These are phyloP conservation scores for Ogataea hybrid DNA, from an alignment of 1,139 yeast genomes.

Conservation along the genomic window DNA sequence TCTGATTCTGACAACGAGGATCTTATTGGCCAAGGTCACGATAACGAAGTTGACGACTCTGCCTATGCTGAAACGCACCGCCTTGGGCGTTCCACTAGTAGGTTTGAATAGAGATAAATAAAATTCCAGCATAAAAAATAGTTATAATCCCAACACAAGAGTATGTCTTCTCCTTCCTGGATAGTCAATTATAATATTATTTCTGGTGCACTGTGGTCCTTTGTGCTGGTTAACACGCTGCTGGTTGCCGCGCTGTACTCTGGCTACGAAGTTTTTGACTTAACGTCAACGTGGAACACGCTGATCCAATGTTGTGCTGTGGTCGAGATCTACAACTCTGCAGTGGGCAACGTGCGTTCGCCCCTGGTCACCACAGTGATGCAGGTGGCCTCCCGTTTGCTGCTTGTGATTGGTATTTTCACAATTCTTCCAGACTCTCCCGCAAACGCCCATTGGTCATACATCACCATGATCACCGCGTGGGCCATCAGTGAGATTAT, in stretches of 20 bases:
- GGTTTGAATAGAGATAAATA: constrained; percentile 7
- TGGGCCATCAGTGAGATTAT: constrained; percentile 93
- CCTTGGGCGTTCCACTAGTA: constrained; percentile 15
- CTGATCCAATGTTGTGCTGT: constrained; percentile 80
- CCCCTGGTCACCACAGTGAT: constrained; percentile 80
- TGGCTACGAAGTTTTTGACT: constrained; percentile 58
- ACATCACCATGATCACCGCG: constrained; percentile 67
- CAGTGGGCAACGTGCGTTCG: constrained; percentile 76
- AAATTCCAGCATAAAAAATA: constrained; percentile 1
- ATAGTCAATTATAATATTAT: constrained; percentile 55
- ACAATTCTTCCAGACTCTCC: constrained; percentile 67
- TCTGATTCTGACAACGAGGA: constrained; percentile 22
- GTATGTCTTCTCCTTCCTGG: constrained; percentile 20
- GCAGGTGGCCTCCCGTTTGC: constrained; percentile 82
- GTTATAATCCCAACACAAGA: too few species aligned
- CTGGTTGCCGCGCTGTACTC: constrained; percentile 40
- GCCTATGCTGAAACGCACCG: constrained; percentile 10
- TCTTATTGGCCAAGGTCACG: constrained; percentile 7
- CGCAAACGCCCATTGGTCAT: constrained; percentile 58
- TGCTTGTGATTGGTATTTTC: constrained; percentile 83
- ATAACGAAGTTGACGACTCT: constrained; percentile 12
- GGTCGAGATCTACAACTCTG: constrained; percentile 76
- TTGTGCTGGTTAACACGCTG: constrained; percentile 49
- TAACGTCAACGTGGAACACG: constrained; percentile 59
- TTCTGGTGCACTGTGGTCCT: constrained; percentile 68